phyloP scores from a whole-genome alignment of 2,329 filamentous ascomycete genomes.

The Herpotrichia juniperi region DNA sequence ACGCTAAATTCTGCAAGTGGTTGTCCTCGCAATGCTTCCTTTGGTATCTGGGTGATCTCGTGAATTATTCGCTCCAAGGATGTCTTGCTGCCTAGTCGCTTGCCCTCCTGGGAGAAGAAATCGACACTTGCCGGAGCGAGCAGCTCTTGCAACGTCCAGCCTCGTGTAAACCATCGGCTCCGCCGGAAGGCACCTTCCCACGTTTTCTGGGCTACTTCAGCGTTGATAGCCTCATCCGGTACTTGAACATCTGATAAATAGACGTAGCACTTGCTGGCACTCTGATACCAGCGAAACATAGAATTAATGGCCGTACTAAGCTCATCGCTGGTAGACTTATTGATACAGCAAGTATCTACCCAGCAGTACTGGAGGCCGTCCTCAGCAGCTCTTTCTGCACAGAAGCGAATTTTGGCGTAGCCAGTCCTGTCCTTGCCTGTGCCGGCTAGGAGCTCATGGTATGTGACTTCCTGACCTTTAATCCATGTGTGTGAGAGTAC shows the following conservation, averaged over 20 bases:
- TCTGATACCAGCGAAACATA: no score
- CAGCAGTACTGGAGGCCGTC: neutral
- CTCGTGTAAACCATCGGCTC: no score
- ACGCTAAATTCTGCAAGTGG: conserved; percentile 17
- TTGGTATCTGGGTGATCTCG: conserved; percentile 17
- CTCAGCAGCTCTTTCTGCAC: neutral
- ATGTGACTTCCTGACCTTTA: neutral
- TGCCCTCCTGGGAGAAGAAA: conserved; percentile 22
- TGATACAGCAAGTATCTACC: conserved; percentile 6
- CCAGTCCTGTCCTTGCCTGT: neutral
- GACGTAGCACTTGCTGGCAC: no score
- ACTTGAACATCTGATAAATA: no score
- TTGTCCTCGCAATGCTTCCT: conserved; percentile 3
- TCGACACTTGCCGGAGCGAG: conserved; percentile 18
- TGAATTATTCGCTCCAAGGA: conserved; percentile 16
- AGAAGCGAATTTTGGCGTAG: neutral
- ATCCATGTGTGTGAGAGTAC: neutral
- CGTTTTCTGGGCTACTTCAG: no score
- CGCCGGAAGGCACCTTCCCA: conserved; percentile 11
- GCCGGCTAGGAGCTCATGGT: neutral
- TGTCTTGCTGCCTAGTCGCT: conserved; percentile 13
- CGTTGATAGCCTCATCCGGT: no score
- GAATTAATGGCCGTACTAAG: no score
- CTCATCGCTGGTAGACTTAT: no score
- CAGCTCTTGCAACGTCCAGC: no score